Evolutionary conservation across 1,284 basidiomycete genomes (phyloP), one percentile per base, ranked within the genome.

Genomic region (Bondarzewia mesenterica): DNA sequence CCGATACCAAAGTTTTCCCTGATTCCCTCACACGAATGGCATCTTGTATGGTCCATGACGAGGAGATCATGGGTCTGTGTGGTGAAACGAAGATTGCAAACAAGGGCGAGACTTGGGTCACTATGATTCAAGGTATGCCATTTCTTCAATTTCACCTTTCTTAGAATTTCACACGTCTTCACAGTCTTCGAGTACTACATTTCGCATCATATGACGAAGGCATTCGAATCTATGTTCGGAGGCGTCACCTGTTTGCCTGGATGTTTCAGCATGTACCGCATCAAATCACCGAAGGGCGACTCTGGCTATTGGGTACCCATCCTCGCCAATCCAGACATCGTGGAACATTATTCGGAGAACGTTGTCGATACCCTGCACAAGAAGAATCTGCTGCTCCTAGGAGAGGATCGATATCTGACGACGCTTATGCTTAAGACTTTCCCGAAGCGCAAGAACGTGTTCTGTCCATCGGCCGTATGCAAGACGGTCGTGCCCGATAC

Each of bases 71-170:
- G 96, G 96, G 94, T 23, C 78, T 98, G 22, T 99, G 96, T 63
- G 96, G 95, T 35, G 95, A 99, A 75, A 99, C 96, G 51, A 94
- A 97, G 73, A 95, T 99, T 61, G 92, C 93, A 47, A 99, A 99
- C 75, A 99, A 99, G 75, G 82, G 86, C 22, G 93, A 95, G 63
- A 92, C 89, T 15, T 98, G 95, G 78, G 94, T 99, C 23, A 98
- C 96, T 5, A 94, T 94, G 88, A 97, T 98, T 65, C 95, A 99
- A 79, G 91, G 91, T 93, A 52, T 50, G 81, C 70, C 15, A 8
- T 48, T 32, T 22, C 20, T 46, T 27, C 44, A 23, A 49, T 38
- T 4, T 44, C 39, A 32, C 46, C 16, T 20, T 27, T n/a, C 50
- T n/a, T 53, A 40, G 20, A 20, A 53, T 7, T n/a, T 32, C 29